These are phyloP conservation scores for Trametes meyenii DNA, from an alignment of 768 basidiomycete genomes.

Conservation along the genomic window DNA sequence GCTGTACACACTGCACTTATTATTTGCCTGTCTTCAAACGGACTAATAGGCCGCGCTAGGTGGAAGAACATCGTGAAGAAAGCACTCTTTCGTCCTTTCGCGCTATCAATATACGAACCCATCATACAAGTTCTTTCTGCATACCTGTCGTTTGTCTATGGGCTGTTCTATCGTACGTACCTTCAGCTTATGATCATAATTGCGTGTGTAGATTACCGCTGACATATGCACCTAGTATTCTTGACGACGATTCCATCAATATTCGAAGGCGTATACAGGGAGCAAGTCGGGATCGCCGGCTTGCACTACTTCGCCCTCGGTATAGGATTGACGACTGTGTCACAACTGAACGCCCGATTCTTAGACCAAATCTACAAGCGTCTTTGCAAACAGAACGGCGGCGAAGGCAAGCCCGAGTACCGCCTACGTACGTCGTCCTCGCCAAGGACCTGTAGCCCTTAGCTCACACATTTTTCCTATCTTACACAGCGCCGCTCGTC, in stretches of 20 bases:
- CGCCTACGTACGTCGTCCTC: conserved; percentile 44
- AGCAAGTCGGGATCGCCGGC: conserved; percentile 62
- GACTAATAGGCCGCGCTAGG: conserved; percentile 33
- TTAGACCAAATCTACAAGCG: conserved; percentile 60
- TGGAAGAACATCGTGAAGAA: conserved; percentile 55
- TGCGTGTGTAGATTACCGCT: background rate
- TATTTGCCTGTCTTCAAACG: background rate
- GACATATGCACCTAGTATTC: conserved; percentile 48
- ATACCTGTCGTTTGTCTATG: conserved; percentile 74
- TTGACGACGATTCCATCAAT: conserved; percentile 66
- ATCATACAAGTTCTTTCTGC: conserved; percentile 71
- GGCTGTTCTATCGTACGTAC: conserved; percentile 56
- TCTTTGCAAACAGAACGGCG: conserved; percentile 54
- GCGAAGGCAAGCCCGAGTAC: conserved; percentile 56
- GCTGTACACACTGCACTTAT: background rate
- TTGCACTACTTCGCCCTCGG: conserved; percentile 76
- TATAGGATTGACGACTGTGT: conserved; percentile 50
- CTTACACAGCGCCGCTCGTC: conserved; percentile 54
- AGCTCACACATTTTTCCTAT: background rate
- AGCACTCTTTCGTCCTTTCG: conserved; percentile 67
- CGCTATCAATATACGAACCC: conserved; percentile 58
- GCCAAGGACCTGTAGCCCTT: background rate
- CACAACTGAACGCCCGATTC: conserved; percentile 54
- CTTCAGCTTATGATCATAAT: no score
- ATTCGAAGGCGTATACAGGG: conserved; percentile 55